Evolutionary conservation across 257 asterid species (phyloP).

Genomic region (Rubia yunnanensis): DNA sequence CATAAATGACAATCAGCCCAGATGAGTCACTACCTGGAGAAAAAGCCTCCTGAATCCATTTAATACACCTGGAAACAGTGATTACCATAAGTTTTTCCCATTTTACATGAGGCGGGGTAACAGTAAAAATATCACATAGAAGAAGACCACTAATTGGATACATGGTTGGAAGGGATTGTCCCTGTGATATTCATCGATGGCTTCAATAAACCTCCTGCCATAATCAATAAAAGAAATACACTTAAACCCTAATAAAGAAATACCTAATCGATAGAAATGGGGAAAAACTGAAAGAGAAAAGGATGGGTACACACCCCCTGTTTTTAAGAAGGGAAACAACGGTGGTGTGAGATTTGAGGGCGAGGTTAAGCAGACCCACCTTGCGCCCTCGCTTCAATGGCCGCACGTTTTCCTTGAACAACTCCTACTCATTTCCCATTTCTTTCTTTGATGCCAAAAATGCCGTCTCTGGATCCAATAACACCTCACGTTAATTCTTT

Average conservation of each 20-base stretch:
- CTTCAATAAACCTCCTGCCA: slow-evolving; percentile 61
- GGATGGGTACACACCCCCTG: slow-evolving; percentile 64
- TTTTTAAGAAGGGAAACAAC: slow-evolving; percentile 40
- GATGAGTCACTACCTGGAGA: slow-evolving; percentile 95
- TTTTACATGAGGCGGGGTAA: neutral
- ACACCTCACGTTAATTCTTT: too few relatives aligned
- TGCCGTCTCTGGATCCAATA: slow-evolving; percentile 57
- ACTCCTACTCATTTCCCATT: slow-evolving; percentile 90
- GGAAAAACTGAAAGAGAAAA: neutral
- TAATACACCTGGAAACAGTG: slow-evolving; percentile 60
- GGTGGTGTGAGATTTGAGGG: slow-evolving; percentile 56
- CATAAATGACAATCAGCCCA: slow-evolving; percentile 72
- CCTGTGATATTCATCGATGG: slow-evolving; percentile 66
- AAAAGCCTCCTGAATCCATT: slow-evolving; percentile 96
- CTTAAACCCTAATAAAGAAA: neutral
- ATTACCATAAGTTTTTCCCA: neutral
- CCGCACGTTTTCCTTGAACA: slow-evolving; percentile 85
- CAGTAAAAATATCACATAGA: neutral
- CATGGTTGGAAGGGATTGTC: slow-evolving; percentile 93
- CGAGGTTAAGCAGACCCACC: slow-evolving; percentile 62
- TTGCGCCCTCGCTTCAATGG: slow-evolving; percentile 95
- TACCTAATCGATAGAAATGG: neutral
- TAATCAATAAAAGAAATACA: too few relatives aligned
- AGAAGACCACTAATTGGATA: slow-evolving; percentile 52
- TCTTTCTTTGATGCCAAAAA: slow-evolving; percentile 67